Conservation (phyloP, 2,329 filamentous ascomycete species). For the Tolypocladium amazonense region DNA sequence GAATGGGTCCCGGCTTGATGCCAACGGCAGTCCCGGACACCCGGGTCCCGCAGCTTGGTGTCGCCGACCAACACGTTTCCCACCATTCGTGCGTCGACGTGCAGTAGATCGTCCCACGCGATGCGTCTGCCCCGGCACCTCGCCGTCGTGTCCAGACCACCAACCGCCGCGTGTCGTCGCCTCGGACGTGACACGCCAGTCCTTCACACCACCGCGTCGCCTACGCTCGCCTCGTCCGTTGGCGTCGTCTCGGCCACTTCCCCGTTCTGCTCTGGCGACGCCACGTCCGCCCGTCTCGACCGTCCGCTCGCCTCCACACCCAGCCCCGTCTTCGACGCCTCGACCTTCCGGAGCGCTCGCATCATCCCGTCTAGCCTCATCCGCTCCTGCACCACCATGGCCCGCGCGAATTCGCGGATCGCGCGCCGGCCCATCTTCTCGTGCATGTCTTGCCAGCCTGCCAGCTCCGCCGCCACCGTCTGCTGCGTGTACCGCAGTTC, state of each 20-base stretch:
- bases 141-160: background rate
- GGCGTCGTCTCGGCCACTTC: background rate
- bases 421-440: constrained; percentile 66
- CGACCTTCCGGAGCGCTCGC: constrained; percentile 61
- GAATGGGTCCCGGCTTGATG: background rate
- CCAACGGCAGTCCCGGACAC: background rate
- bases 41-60: background rate
- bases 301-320: background rate
- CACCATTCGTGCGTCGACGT: background rate
- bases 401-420: constrained; percentile 63
- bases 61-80: background rate
- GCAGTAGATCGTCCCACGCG: background rate
- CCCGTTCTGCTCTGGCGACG: background rate
- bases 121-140: too few relatives aligned
- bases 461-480: constrained; percentile 81
- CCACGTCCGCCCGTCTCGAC: background rate
- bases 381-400: constrained; percentile 70
- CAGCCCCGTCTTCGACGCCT: constrained; percentile 4
- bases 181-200: background rate
- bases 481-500: constrained; percentile 90
- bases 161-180: background rate
- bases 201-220: background rate
- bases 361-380: constrained; percentile 71
- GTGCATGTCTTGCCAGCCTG: constrained; percentile 87
- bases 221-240: background rate